phyloP scores from a whole-genome alignment of 257 asterid genomes.

The Mitragyna speciosa region DNA sequence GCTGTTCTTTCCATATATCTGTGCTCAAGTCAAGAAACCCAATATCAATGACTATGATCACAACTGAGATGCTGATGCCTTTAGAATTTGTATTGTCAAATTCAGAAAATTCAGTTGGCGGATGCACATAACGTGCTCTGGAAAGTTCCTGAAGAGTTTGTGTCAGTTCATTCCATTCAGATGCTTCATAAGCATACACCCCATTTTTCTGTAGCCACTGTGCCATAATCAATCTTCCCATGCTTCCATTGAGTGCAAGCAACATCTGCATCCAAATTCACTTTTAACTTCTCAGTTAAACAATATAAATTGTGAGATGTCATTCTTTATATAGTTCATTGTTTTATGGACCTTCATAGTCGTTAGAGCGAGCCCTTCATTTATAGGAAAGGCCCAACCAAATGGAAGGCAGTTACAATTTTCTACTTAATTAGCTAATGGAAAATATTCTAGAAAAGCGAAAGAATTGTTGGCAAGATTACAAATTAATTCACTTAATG shows the following conservation, averaged over 20 bases:
- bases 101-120: constrained; percentile 27
- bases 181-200: constrained; percentile 54
- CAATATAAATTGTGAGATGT: neutral
- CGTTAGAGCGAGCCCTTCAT: too few species aligned
- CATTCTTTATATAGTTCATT: neutral
- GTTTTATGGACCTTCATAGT: too few species aligned
- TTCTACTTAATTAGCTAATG: too few species aligned
- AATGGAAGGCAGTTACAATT: too few species aligned
- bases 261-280: constrained; percentile 57
- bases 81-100: constrained; percentile 27
- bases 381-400: too few species aligned
- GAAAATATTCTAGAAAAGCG: too few species aligned
- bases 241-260: constrained; percentile 84
- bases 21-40: constrained; percentile 77
- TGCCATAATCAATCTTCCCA: constrained; percentile 54
- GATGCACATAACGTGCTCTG: constrained; percentile 21
- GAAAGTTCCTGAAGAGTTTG: constrained; percentile 53
- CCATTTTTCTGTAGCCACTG: constrained; percentile 69
- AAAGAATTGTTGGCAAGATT: neutral
- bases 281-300: constrained; percentile 10
- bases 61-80: constrained; percentile 23
- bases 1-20: constrained; percentile 77
- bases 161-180: constrained; percentile 80
- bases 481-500: neutral
- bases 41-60: constrained; percentile 60